Conservation (phyloP, 306 rosid genomes). For the Dryas octopetala region DNA sequence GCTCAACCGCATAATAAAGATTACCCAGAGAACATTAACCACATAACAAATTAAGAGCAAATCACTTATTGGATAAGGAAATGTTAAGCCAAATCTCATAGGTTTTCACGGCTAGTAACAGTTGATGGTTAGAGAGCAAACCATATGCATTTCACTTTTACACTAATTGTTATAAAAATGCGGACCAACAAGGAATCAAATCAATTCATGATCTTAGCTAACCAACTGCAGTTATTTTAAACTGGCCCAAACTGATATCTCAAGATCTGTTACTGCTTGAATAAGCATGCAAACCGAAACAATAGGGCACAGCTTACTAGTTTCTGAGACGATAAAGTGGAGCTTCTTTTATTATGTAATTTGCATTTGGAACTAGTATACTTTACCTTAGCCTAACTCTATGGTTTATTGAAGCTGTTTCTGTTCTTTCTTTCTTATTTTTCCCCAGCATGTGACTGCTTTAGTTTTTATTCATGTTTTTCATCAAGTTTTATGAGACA, state of each 20-base stretch:
- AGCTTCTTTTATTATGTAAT: not conserved
- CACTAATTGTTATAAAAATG: not conserved
- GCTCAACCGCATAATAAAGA: not conserved
- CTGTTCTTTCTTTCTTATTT: not conserved
- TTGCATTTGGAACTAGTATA: not conserved
- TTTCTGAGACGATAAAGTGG: not conserved
- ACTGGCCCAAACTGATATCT: not conserved
- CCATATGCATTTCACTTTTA: no score
- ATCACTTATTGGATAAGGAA: not conserved
- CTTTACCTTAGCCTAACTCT: not conserved
- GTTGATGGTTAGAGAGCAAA: no score
- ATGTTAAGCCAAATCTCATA: not conserved
- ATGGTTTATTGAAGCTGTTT: not conserved
- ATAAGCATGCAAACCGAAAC: not conserved
- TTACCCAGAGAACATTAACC: not conserved
- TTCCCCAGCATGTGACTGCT: not conserved
- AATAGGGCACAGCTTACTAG: not conserved
- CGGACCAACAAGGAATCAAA: not conserved
- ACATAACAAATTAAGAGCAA: not conserved
- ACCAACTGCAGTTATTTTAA: not conserved
- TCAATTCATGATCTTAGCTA: not conserved
- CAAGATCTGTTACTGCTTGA: not conserved
- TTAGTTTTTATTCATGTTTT: not conserved
- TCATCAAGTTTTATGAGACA: not conserved
- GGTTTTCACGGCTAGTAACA: not conserved